Evolutionary conservation across 768 basidiomycete species (phyloP).

Genomic region (Porphyrellus cyaneotinctus): DNA sequence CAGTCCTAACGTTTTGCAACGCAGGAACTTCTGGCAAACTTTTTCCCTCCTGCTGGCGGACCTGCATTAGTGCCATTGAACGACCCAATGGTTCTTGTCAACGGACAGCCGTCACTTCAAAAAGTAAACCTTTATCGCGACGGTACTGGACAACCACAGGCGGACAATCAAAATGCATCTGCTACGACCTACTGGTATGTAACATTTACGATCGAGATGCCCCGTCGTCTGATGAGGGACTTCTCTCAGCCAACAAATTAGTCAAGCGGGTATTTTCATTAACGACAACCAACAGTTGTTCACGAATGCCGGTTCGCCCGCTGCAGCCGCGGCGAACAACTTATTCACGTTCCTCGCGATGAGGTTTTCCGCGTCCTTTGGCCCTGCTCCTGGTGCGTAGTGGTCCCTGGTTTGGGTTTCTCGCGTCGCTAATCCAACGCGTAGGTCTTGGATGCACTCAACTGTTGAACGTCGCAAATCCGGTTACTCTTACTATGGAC

Average conservation of each 20-base stretch:
- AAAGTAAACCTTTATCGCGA: constrained; percentile 28
- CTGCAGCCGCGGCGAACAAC: constrained; percentile 18
- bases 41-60: constrained; percentile 23
- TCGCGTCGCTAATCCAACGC: neutral
- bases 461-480: constrained; percentile 22
- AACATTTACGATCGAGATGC: neutral
- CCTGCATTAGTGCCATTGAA: constrained; percentile 25
- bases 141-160: constrained; percentile 25
- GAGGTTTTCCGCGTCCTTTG: constrained; percentile 25
- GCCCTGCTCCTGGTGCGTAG: constrained; percentile 22
- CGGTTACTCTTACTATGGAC: constrained; percentile 22
- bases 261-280: constrained; percentile 23
- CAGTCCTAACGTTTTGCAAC: neutral
- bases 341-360: constrained; percentile 29
- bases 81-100: constrained; percentile 25
- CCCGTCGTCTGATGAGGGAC: neutral
- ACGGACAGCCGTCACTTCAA: constrained; percentile 20
- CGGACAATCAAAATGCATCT: constrained; percentile 23
- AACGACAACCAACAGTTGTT: constrained; percentile 21
- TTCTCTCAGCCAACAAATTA: constrained; percentile 18
- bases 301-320: constrained; percentile 18
- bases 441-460: constrained; percentile 22
- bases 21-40: constrained; percentile 24
- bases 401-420: too few species aligned
- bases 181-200: constrained; percentile 20